Percentiles rank a stretch among this genome's conserved stretches.
Conservation (phyloP, 2,329 filamentous ascomycete species). For the Beauveria caledonica region DNA sequence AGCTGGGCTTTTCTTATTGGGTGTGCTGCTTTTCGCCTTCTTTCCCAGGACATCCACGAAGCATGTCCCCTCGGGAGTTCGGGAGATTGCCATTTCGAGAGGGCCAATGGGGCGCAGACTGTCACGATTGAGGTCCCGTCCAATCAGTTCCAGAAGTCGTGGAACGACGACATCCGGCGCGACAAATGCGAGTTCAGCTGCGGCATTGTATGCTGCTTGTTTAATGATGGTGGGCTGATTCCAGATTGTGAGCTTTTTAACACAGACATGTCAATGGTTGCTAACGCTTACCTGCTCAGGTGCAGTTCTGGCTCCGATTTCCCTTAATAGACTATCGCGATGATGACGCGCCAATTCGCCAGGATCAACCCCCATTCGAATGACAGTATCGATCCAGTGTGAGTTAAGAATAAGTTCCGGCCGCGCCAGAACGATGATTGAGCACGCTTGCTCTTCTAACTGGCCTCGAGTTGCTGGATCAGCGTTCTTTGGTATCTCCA, state of each 20-base stretch:
- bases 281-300: slow-evolving; percentile 39
- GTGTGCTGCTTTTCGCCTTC: slow-evolving; percentile 59
- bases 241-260: slow-evolving; percentile 11
- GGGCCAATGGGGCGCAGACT: slow-evolving; percentile 69
- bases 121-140: slow-evolving; percentile 60
- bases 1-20: slow-evolving; percentile 88
- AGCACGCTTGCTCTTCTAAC: slow-evolving; percentile 64
- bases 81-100: slow-evolving; percentile 85
- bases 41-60: slow-evolving; percentile 89
- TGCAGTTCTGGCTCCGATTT: slow-evolving; percentile 49
- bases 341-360: slow-evolving; percentile 63
- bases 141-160: slow-evolving; percentile 65
- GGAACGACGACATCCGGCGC: slow-evolving; percentile 76
- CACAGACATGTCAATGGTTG: not conserved
- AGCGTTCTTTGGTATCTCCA: slow-evolving; percentile 38
- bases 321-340: slow-evolving; percentile 55
- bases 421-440: slow-evolving; percentile 69
- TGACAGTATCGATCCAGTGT: slow-evolving; percentile 83
- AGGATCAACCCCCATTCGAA: slow-evolving; percentile 74
- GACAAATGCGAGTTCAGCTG: slow-evolving; percentile 88
- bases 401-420: slow-evolving; percentile 67
- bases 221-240: slow-evolving; percentile 37
- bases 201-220: slow-evolving; percentile 71
- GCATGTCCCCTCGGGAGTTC: slow-evolving; percentile 77
- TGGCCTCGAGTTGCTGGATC: slow-evolving; percentile 35